A percentile compares a stretch with the other conserved stretches of the same genome.
These are phyloP conservation scores for Lachancea quebecensis DNA, from an alignment of 805 yeast species.

Conservation along the genomic window DNA sequence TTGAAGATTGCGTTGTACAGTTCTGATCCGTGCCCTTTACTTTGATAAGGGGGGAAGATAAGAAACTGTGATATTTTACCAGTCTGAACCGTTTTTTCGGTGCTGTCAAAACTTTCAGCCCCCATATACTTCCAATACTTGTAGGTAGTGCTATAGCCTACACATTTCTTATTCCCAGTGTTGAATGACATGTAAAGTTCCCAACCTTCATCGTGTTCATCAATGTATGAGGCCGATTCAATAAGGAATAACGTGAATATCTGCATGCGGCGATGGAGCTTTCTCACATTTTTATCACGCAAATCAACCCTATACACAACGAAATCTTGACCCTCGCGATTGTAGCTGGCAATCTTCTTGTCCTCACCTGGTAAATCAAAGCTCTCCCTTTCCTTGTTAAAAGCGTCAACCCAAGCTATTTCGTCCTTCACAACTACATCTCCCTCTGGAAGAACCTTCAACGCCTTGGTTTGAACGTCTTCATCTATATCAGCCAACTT, in stretches of 20 bases:
- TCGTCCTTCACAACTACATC: slow-evolving; percentile 59
- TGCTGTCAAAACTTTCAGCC: slow-evolving; percentile 42
- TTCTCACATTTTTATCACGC: slow-evolving; percentile 32
- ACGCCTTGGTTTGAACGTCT: slow-evolving; percentile 50
- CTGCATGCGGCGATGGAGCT: slow-evolving; percentile 63
- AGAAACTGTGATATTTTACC: slow-evolving; percentile 84
- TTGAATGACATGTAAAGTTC: slow-evolving; percentile 54
- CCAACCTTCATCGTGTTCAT: slow-evolving; percentile 71
- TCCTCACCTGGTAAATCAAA: slow-evolving; percentile 39
- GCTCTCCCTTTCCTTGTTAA: slow-evolving; percentile 40
- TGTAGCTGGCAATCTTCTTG: slow-evolving; percentile 29
- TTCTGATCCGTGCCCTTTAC: slow-evolving; percentile 59
- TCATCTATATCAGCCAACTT: slow-evolving; percentile 47
- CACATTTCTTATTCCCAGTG: slow-evolving; percentile 37
- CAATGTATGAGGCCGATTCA: slow-evolving; percentile 91
- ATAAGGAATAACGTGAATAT: slow-evolving; percentile 77
- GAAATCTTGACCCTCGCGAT: slow-evolving; percentile 35
- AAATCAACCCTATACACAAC: slow-evolving; percentile 42
- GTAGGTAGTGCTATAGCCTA: slow-evolving; percentile 80
- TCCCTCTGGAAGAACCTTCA: slow-evolving; percentile 52
- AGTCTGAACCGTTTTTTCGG: slow-evolving; percentile 34
- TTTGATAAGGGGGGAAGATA: slow-evolving; percentile 78
- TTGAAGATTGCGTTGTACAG: slow-evolving; percentile 53
- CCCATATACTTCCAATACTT: slow-evolving; percentile 73
- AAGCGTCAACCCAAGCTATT: slow-evolving; percentile 53